Evolutionary conservation across 345 rosid species (phyloP).

Genomic region (Brassica juncea): DNA sequence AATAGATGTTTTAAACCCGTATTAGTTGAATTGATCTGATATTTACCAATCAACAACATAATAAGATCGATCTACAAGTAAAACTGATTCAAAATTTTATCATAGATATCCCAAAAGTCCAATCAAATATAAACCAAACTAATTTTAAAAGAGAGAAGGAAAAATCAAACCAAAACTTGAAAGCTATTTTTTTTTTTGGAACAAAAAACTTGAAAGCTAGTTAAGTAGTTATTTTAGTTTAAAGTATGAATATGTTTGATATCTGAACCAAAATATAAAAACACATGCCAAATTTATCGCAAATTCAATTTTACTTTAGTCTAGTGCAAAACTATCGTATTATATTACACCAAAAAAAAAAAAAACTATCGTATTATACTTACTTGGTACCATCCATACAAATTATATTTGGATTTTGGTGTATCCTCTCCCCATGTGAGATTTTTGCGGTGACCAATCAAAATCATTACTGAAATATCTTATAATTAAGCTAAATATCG

Average conservation of each 20-base stretch:
- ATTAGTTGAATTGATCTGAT: background rate
- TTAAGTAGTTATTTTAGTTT: background rate
- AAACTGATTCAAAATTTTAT: background rate
- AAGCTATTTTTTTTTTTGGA: too few relatives aligned
- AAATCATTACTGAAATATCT: slow-evolving; percentile 17
- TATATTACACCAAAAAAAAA: background rate
- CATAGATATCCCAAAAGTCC: background rate
- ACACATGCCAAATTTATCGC: background rate
- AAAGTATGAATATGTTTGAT: background rate
- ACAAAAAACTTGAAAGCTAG: background rate
- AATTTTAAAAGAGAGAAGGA: background rate
- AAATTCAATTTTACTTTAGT: background rate
- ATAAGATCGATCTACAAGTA: background rate
- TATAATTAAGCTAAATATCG: background rate
- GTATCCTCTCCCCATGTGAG: slow-evolving; percentile 19
- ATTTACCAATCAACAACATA: background rate
- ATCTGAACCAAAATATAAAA: background rate
- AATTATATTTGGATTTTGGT: background rate
- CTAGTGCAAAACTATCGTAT: background rate
- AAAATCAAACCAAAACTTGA: background rate
- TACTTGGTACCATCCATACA: slow-evolving; percentile 1
- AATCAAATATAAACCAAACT: background rate
- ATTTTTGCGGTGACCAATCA: slow-evolving; percentile 15
- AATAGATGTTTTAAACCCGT: background rate
- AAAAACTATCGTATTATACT: background rate